Base-by-base conservation (phyloP, 805 yeast genomes). In the Candida boidinii region DNA sequence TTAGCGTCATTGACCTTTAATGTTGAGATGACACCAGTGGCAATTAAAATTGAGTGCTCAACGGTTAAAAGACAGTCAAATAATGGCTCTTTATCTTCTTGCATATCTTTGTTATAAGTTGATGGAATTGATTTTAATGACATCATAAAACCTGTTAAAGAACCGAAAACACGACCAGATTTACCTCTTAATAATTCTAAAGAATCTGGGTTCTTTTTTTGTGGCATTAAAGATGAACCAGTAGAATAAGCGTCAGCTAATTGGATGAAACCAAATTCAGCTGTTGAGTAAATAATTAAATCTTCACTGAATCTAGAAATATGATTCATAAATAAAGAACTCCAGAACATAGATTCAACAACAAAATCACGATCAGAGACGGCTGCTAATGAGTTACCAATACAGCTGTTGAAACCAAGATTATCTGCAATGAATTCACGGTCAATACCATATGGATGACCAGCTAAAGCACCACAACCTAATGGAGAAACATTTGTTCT, bases 391-490 rank as follows among this genome's bases (percentile, higher is more conserved):
- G 97, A 90, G 62, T 92, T 92, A 35, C 97, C 97, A 64, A 92
- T 88, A 29, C 85, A 87, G 4, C 87, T 79, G 35, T 67, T 60
- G 48, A 92, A 92, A 0, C 90, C 94, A 27, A 92, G 68, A 14
- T 76, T 82, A 30, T 69, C 51, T 17, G 96, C 95, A 44, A 92
- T 60, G 49, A 62, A 87, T 54, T 90, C 95, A 54, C 99, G 73
- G 60, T 92, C 97, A 44, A 92, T 85, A n/a, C 97, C 97, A 53
- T 88, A 92, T 25, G 99, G 98, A 56, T 92, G 98, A 36, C 99
- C 99, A 14, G 99, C 98, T 39, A 92, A 70, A 7, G 99, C 99
- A 49, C 99, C 99, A 5, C 90, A 78, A 35, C 99, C 99, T 39
- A 92, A 69, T 28, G 99, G 99, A 23, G 87, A 80, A 45, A 71